Conservation (phyloP, 2,329 filamentous ascomycete genomes). For the Penicillium sp. region DNA sequence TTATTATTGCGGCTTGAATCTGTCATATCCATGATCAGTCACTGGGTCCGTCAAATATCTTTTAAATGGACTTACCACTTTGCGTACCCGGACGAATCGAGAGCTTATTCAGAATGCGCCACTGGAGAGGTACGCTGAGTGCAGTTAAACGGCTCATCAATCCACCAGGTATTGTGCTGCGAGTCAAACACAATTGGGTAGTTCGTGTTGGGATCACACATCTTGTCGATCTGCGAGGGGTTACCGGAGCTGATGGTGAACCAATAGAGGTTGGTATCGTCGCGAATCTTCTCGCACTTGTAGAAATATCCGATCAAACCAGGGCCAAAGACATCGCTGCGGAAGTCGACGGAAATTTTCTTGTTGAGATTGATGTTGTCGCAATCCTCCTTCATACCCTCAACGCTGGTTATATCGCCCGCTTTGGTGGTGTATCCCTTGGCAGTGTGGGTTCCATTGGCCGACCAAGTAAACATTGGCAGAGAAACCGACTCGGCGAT, state of each 20-base stretch:
- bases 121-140: slow-evolving; percentile 25
- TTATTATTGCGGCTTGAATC: background rate
- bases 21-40: background rate
- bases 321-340: slow-evolving; percentile 29
- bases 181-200: slow-evolving; percentile 30
- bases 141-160: slow-evolving; percentile 34
- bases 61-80: background rate
- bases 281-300: slow-evolving; percentile 31
- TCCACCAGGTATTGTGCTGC: slow-evolving; percentile 31
- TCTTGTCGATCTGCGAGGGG: slow-evolving; percentile 25
- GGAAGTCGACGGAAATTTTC: slow-evolving; percentile 31
- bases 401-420: slow-evolving; percentile 15
- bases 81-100: background rate
- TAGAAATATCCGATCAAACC: slow-evolving; percentile 31
- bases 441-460: slow-evolving; percentile 32
- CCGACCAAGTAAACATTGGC: slow-evolving; percentile 31
- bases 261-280: slow-evolving; percentile 32
- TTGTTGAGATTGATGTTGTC: slow-evolving; percentile 34
- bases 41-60: too few relatives aligned
- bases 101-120: slow-evolving; percentile 3
- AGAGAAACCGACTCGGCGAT: slow-evolving; percentile 27
- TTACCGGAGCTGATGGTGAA: slow-evolving; percentile 31
- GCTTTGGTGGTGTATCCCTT: slow-evolving; percentile 29
- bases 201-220: slow-evolving; percentile 24
- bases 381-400: slow-evolving; percentile 30